phyloP scores from a whole-genome alignment of 2,329 filamentous ascomycete species.

The Scleromitrula shiraiana region DNA sequence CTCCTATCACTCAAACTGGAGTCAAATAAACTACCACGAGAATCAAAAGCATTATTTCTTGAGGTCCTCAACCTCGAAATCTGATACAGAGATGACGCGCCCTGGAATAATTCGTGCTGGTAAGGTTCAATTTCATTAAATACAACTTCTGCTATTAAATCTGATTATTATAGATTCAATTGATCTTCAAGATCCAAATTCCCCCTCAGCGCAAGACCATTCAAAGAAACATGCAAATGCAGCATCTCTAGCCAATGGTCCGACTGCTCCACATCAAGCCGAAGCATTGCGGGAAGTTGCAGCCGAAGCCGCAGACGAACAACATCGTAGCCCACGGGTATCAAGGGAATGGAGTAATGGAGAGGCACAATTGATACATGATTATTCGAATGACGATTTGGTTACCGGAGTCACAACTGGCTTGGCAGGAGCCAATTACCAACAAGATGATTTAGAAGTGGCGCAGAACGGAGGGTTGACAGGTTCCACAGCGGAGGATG shows the following conservation, averaged over 20 bases:
- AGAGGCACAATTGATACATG: slow-evolving; percentile 22
- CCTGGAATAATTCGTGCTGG: slow-evolving; percentile 49
- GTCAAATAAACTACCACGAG: background rate
- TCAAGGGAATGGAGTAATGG: slow-evolving; percentile 43
- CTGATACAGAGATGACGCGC: slow-evolving; percentile 38
- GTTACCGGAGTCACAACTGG: slow-evolving; percentile 35
- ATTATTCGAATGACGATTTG: slow-evolving; percentile 38
- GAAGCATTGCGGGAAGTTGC: slow-evolving; percentile 74
- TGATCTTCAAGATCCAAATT: slow-evolving; percentile 79
- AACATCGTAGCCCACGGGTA: slow-evolving; percentile 54
- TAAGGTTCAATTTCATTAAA: slow-evolving; percentile 27
- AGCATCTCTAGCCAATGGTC: slow-evolving; percentile 41
- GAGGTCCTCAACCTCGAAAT: background rate
- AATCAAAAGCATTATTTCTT: background rate
- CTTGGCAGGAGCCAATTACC: slow-evolving; percentile 30
- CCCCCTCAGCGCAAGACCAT: slow-evolving; percentile 81
- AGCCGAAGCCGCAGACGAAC: slow-evolving; percentile 67
- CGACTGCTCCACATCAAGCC: slow-evolving; percentile 61
- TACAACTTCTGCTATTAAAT: slow-evolving; percentile 5
- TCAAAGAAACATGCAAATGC: slow-evolving; percentile 45
- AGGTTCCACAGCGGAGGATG: slow-evolving; percentile 44
- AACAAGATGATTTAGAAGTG: slow-evolving; percentile 49
- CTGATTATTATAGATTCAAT: slow-evolving; percentile 64
- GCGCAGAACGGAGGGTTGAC: slow-evolving; percentile 53
- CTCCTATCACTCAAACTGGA: slow-evolving; percentile 2